These are phyloP conservation scores for Carallia brachiata DNA, from an alignment of 345 rosid genomes.

Conservation along the genomic window DNA sequence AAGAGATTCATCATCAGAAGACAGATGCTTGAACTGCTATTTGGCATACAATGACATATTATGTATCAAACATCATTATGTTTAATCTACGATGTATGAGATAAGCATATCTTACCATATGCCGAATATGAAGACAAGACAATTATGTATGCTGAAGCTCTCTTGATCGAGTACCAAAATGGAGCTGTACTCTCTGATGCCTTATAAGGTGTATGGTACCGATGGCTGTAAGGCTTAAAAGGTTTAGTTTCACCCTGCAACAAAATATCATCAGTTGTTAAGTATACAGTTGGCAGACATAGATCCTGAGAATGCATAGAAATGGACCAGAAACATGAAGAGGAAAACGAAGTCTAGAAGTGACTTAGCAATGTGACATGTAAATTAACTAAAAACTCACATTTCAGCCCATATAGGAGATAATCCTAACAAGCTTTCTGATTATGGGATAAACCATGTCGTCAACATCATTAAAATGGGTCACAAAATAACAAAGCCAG, in stretches of 20 bases:
- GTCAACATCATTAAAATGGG: no score
- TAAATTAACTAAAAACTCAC: background rate
- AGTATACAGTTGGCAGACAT: background rate
- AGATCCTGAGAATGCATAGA: background rate
- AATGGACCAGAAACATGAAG: background rate
- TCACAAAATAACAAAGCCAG: background rate
- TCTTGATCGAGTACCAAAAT: conserved; percentile 94
- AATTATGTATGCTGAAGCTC: conserved; percentile 81
- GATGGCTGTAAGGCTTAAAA: conserved; percentile 64
- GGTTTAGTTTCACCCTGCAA: conserved; percentile 83
- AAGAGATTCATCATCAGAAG: no score
- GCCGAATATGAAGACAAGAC: conserved; percentile 87
- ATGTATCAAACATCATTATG: background rate
- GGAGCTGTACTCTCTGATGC: conserved; percentile 73
- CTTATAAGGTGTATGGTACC: conserved; percentile 70
- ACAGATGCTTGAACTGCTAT: no score
- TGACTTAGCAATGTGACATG: background rate
- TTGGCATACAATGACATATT: background rate
- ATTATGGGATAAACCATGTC: background rate
- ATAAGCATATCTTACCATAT: conserved; percentile 46
- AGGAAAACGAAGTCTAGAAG: background rate
- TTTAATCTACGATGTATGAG: background rate
- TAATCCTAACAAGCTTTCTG: background rate
- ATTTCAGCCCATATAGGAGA: background rate
- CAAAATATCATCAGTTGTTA: conserved; percentile 6